Evolutionary conservation across 495 filamentous ascomycete species (phyloP).

Genomic region (Immersiella caudata): DNA sequence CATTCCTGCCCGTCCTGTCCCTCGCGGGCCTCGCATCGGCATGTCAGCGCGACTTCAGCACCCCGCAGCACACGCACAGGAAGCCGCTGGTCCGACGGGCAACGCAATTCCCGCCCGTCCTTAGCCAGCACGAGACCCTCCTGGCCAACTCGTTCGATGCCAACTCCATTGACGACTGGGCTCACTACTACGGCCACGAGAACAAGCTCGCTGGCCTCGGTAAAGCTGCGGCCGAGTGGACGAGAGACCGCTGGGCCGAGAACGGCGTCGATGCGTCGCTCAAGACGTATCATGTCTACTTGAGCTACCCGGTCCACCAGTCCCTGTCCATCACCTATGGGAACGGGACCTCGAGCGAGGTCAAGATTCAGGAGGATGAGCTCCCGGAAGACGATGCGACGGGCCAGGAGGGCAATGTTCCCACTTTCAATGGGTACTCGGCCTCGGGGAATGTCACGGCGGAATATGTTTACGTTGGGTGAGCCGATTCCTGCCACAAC

Average conservation of each 20-base stretch:
- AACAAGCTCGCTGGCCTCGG: constrained; percentile 42
- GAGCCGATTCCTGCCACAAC: constrained; percentile 59
- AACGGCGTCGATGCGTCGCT: constrained; percentile 72
- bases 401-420: constrained; percentile 66
- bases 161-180: constrained; percentile 25
- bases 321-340: constrained; percentile 60
- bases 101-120: constrained; percentile 1
- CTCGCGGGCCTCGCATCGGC: not conserved
- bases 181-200: constrained; percentile 25
- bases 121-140: constrained; percentile 20
- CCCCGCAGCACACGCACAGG: not conserved
- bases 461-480: constrained; percentile 67
- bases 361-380: constrained; percentile 75
- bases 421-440: constrained; percentile 89
- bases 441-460: constrained; percentile 80
- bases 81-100: constrained; percentile 4
- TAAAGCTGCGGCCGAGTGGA: constrained; percentile 67
- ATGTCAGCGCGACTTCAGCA: constrained; percentile 7
- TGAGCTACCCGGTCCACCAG: constrained; percentile 81
- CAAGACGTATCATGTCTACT: constrained; percentile 75
- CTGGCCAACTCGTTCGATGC: constrained; percentile 24
- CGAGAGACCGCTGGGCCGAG: constrained; percentile 72
- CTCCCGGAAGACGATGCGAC: constrained; percentile 75
- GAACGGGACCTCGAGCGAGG: constrained; percentile 66
- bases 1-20: not conserved